Conservation (phyloP, 192 early-diverging fungal species). For the Backusella sp. region DNA sequence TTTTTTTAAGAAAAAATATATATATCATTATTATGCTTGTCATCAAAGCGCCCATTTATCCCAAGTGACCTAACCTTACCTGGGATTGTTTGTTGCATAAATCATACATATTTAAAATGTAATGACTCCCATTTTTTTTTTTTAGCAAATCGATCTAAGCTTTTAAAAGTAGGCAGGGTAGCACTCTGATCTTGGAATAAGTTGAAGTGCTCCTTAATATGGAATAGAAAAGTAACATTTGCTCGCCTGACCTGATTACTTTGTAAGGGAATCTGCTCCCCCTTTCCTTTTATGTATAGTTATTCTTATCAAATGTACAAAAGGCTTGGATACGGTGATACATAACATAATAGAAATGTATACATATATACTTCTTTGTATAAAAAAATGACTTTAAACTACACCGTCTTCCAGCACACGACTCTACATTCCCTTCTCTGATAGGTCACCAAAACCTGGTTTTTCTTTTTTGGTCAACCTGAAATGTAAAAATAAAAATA, state of each 20-base stretch:
- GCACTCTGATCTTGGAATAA: not conserved
- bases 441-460: not conserved
- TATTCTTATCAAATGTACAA: conserved; percentile 5
- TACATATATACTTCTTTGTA: not conserved
- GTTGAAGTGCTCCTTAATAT: not conserved
- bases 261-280: not conserved
- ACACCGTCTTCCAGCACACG: not conserved
- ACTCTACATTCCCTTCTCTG: not conserved
- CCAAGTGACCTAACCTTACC: not conserved
- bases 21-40: too few relatives aligned
- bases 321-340: not conserved
- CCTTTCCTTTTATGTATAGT: not conserved
- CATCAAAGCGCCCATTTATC: too few relatives aligned
- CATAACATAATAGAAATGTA: not conserved
- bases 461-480: not conserved
- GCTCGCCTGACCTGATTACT: not conserved
- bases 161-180: conserved; percentile 1
- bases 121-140: not conserved
- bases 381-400: not conserved
- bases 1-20: not conserved
- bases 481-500: not conserved
- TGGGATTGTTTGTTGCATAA: not conserved
- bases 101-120: not conserved
- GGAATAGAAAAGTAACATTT: not conserved
- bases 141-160: not conserved